Evolutionary conservation across 2,329 filamentous ascomycete species (phyloP), one percentile per base, ranked within the genome.

Genomic region (Metarhizium album): DNA sequence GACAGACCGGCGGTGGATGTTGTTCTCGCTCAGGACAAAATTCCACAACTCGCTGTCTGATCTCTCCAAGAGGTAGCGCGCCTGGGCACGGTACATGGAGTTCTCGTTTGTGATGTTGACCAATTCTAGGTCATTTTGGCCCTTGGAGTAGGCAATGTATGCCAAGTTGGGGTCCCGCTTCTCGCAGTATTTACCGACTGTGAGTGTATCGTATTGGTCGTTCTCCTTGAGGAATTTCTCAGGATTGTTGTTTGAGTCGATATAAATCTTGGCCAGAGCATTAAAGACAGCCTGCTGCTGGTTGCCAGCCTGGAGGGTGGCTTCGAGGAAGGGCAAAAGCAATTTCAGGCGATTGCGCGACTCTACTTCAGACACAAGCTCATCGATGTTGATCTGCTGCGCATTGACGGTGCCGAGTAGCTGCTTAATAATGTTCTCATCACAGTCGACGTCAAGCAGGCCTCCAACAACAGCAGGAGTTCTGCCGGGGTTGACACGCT

Each of bases 61-160:
- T 58, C 93, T 85, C 62, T 96, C 90, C 48, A 98, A 75, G 23
- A 98, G 78, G 69, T 98, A 98, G 37, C 93, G 86, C 52, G 90
- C 91, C 70, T 98, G 93, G n/a, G 87, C 87, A 62, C 90, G 86
- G 79, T 95, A 98, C 93, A 98, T 98, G n/a, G 88, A 84, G 72
- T 98, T 98, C 71, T 98, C 94, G 61, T 97, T 98, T 63, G 93
- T 97, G 64, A 98, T 91, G 68, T 87, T 93, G 70, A 98, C 91
- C 51, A 98, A 80, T 71, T 98, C 94, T 31, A 98, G 73, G 63
- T 98, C 93, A 58, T 98, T 98, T 70, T 96, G 88, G 20, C 93
- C 93, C 76, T 98, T 98, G 61, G 84, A 80, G 69, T 96, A 98
- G 55, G 90, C 87, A 64, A 97, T 95, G 70, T 87, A 95, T 3